Evolutionary conservation across 257 asterid species (phyloP), one percentile per base, ranked within the genome.

Genomic region (Thymus quinquecostatus): DNA sequence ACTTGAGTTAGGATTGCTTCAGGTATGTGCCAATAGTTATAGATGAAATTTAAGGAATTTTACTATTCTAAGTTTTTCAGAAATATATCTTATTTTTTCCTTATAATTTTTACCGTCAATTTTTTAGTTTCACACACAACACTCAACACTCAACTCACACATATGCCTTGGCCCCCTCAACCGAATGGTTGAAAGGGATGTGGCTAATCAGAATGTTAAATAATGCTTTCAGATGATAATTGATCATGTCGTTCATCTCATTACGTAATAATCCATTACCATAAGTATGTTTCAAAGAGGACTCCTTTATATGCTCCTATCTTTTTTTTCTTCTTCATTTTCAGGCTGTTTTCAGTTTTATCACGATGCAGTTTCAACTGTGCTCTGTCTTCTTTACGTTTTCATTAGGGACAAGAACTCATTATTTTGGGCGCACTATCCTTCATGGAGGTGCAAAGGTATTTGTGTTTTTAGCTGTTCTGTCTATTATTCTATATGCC

Each of bases 371-470:
- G 92, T 89, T 95, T 81, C 99, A 94, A 86, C 96, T 94, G 55
- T 91, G 95, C 75, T 91, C 99, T 8, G 91, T 95, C 80, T 95
- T 95, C 87, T 95, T 95, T 80, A 92, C 98, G 7, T 94, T 94
- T 83, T 94, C 99, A 4, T 76, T 94, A 58, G 99, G 99, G 69
- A 95, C 98, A 32, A 86, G 92, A 80, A 89, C 97, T 59, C 99
- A 95, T 75, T 95, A 95, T 74, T 95, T 95, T 83, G 99, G 99
- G 70, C 98, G 99, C 34, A 95, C 99, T 57, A 82, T 95, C 80
- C 97, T 95, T 78, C 99, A 95, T 74, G 99, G 99, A 75, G 99
- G 99, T 62, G 99, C 99, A 66, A 95, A 94, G 96, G 99, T 94
- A 82, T 79, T 76, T 21, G 51, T 30, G 44, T 70, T 47, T 56